These are phyloP conservation scores for Gracilaria vermiculophylla DNA, from an alignment of 23 red algal genomes.

Conservation along the genomic window DNA sequence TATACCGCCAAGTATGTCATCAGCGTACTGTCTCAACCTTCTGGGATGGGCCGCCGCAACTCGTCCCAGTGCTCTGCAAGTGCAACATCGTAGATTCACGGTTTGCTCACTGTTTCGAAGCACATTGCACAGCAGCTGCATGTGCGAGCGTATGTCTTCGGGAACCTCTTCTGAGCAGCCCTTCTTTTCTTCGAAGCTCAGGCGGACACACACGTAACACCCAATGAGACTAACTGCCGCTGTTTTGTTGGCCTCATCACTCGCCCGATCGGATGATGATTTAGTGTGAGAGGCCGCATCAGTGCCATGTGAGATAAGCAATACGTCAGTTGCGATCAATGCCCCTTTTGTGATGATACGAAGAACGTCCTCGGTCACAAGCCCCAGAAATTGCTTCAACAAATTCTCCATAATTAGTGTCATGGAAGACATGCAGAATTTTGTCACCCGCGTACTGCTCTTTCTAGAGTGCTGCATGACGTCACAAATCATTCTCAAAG, in stretches of 20 bases:
- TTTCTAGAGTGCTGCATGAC: neutral
- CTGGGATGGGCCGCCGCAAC: neutral
- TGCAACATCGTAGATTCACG: slow-evolving; percentile 6
- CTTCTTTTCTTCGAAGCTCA: neutral
- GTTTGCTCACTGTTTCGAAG: neutral
- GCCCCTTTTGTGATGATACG: neutral
- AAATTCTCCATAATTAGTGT: neutral
- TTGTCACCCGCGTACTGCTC: neutral
- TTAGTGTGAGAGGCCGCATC: neutral
- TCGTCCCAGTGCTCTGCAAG: slow-evolving; percentile 18
- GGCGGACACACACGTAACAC: neutral
- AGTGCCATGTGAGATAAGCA: neutral
- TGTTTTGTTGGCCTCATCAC: neutral
- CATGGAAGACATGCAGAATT: slow-evolving; percentile 27
- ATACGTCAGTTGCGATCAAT: neutral
- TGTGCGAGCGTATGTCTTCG: neutral
- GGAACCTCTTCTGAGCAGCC: neutral
- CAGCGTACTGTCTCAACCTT: neutral
- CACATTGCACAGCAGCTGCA: neutral
- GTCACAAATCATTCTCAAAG: neutral
- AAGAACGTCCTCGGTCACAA: neutral
- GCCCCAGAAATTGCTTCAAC: neutral
- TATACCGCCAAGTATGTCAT: neutral
- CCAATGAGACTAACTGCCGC: slow-evolving; percentile 1
- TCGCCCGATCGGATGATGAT: slow-evolving; percentile 16